phyloP scores from a whole-genome alignment of 257 asterid genomes.

The Echium plantagineum region DNA sequence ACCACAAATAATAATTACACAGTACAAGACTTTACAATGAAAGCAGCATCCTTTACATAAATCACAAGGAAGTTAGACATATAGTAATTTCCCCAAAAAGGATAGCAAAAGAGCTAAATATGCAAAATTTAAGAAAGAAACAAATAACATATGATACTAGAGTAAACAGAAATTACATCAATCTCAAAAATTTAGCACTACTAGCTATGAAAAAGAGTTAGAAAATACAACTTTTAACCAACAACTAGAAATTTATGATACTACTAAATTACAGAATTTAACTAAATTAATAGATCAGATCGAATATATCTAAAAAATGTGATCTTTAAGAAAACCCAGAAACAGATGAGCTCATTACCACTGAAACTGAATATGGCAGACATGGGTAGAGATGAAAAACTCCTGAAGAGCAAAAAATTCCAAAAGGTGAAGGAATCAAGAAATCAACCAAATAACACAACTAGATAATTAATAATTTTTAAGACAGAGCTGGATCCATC shows the following conservation, averaged over 20 bases:
- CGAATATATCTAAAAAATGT: too few species aligned
- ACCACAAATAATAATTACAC: too few species aligned
- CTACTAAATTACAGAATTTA: too few species aligned
- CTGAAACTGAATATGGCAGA: slow-evolving; percentile 61
- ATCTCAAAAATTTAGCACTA: not conserved
- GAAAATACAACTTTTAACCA: not conserved
- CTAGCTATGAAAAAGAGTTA: not conserved
- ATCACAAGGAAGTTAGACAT: too few species aligned
- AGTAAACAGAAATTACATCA: not conserved
- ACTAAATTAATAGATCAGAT: too few species aligned
- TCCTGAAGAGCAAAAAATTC: slow-evolving; percentile 25
- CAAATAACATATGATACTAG: too few species aligned
- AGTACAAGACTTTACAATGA: too few species aligned
- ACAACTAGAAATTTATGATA: too few species aligned
- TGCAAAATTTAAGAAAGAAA: slow-evolving; percentile 3
- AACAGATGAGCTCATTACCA: slow-evolving; percentile 41
- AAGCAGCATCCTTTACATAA: too few species aligned
- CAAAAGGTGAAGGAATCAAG: slow-evolving; percentile 28
- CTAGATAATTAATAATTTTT: slow-evolving; percentile 19
- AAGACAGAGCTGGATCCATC: slow-evolving; percentile 41
- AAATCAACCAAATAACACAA: slow-evolving; percentile 28
- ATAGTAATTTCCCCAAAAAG: too few species aligned
- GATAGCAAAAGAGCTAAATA: slow-evolving; percentile 3
- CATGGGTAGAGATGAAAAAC: slow-evolving; percentile 37
- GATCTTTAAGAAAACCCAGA: slow-evolving; percentile 16